Evolutionary conservation across 139 green algal genomes (phyloP).

Genomic region (Zygnema circumcarinatum): DNA sequence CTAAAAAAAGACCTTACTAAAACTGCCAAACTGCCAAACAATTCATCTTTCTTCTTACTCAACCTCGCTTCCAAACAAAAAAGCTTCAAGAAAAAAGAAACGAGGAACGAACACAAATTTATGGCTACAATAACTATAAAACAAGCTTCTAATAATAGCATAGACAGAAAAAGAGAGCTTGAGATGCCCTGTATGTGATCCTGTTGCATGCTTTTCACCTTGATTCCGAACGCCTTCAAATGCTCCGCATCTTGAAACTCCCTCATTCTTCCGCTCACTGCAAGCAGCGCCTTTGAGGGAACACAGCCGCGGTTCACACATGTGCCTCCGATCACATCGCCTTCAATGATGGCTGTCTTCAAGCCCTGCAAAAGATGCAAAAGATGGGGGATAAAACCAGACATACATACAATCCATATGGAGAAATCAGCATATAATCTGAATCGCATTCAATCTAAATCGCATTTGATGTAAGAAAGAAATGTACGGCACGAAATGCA

Average conservation of each 20-base stretch:
- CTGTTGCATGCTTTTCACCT: too few relatives aligned
- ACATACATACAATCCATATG: not conserved
- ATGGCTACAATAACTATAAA: too few relatives aligned
- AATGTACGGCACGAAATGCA: too few relatives aligned
- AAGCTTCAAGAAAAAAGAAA: too few relatives aligned
- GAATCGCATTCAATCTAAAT: not conserved
- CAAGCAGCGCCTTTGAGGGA: constrained; percentile 92
- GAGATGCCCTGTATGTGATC: too few relatives aligned
- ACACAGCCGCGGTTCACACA: constrained; percentile 99
- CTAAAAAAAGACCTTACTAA: too few relatives aligned
- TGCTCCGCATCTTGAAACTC: constrained; percentile 92
- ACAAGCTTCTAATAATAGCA: too few relatives aligned
- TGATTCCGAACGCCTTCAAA: constrained; percentile 83
- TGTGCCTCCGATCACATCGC: constrained; percentile 95
- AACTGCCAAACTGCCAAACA: too few relatives aligned
- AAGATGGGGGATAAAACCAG: constrained; percentile 1
- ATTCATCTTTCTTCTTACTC: too few relatives aligned
- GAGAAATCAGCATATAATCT: not conserved
- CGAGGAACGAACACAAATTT: too few relatives aligned
- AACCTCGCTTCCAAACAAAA: too few relatives aligned
- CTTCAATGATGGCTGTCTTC: constrained; percentile 96
- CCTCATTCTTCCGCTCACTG: constrained; percentile 89
- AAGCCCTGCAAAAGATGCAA: constrained; percentile 72
- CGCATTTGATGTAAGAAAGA: not conserved
- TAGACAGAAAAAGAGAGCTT: too few relatives aligned